phyloP scores from a whole-genome alignment of 345 rosid genomes.

The Murraya koenigii region DNA sequence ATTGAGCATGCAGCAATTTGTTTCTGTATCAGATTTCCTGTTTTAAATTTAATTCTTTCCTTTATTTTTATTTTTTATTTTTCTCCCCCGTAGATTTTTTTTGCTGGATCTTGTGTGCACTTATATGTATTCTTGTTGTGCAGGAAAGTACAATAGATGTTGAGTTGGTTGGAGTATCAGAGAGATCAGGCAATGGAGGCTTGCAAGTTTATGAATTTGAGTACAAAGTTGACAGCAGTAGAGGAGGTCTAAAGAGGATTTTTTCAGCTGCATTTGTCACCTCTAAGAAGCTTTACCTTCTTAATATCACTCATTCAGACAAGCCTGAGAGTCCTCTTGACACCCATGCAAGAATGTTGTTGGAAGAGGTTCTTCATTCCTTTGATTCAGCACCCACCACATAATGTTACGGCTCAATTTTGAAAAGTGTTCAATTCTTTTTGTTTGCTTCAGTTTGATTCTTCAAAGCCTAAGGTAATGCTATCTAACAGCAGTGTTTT shows the following conservation, averaged over 20 bases:
- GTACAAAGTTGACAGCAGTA: conserved; percentile 72
- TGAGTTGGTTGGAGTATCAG: conserved; percentile 64
- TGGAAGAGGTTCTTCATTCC: conserved; percentile 85
- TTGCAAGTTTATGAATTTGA: conserved; percentile 76
- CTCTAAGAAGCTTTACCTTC: conserved; percentile 66
- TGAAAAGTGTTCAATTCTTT: not conserved
- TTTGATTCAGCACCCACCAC: conserved; percentile 43
- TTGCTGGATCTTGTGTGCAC: not conserved
- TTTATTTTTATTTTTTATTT: no score
- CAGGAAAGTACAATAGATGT: conserved; percentile 87
- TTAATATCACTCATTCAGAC: conserved; percentile 75
- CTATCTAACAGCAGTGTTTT: not conserved
- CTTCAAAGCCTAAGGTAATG: not conserved
- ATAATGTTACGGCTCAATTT: conserved; percentile 5
- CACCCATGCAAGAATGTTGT: conserved; percentile 39
- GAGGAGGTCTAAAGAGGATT: conserved; percentile 85
- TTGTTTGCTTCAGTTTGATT: not conserved
- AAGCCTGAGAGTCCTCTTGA: conserved; percentile 74
- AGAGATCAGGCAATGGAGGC: conserved; percentile 59
- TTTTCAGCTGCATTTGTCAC: conserved; percentile 85
- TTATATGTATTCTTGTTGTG: not conserved
- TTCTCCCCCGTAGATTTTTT: no score
- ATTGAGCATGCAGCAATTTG: not conserved
- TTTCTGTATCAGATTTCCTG: not conserved
- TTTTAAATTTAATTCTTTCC: not conserved